These are phyloP conservation scores for Neurospora tetraspora DNA, from an alignment of 495 filamentous ascomycete genomes.

Conservation along the genomic window DNA sequence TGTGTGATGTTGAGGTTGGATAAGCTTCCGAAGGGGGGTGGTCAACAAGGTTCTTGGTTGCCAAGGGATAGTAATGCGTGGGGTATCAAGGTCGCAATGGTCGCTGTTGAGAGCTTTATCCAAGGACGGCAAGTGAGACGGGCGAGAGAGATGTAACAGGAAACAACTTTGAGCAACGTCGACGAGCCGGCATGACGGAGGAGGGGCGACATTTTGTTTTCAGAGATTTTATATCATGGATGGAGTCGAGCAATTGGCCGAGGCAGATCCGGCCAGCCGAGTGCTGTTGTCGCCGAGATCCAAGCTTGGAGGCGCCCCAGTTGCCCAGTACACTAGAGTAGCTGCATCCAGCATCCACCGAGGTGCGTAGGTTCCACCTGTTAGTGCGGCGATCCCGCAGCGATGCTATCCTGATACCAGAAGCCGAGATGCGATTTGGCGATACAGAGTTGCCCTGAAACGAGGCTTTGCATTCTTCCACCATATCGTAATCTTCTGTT, in stretches of 20 bases:
- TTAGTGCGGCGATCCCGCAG: neutral
- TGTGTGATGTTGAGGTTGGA: neutral
- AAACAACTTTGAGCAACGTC: neutral
- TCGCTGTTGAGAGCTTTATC: neutral
- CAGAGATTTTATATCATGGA: neutral
- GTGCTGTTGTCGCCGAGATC: neutral
- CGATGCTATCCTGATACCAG: neutral
- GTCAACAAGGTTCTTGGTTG: neutral
- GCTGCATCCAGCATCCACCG: neutral
- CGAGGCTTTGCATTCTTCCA: neutral
- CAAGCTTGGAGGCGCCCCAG: neutral
- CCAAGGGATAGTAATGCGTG: neutral
- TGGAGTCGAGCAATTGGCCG: neutral
- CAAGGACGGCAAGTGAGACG: neutral
- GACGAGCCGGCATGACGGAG: neutral
- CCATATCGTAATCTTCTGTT: neutral
- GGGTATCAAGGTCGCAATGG: neutral
- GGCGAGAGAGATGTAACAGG: neutral
- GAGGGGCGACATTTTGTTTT: neutral
- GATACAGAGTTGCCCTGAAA: neutral
- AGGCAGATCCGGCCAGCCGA: neutral
- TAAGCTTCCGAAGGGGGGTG: neutral
- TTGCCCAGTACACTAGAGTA: neutral
- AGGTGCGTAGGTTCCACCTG: neutral
- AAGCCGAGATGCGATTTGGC: neutral